phyloP scores from a whole-genome alignment of 2,329 filamentous ascomycete genomes.

The Epichloe gansuensis region DNA sequence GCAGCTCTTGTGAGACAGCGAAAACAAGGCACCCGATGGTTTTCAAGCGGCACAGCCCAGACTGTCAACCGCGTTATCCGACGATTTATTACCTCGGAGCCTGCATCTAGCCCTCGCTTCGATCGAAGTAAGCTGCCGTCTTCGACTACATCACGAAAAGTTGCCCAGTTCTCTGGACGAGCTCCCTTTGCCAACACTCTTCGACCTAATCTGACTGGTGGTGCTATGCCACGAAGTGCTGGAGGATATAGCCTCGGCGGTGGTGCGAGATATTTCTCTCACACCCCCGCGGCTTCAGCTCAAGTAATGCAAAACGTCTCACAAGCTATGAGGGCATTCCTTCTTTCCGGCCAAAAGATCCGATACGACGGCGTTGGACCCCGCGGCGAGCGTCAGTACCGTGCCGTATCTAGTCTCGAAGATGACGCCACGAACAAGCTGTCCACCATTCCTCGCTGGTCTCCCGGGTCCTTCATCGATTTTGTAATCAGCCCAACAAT shows the following conservation, averaged over 20 bases:
- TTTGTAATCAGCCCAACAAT: conserved; percentile 82
- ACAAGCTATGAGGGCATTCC: conserved; percentile 80
- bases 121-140: conserved; percentile 36
- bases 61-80: conserved; percentile 33
- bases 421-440: conserved; percentile 60
- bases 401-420: conserved; percentile 60
- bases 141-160: conserved; percentile 35
- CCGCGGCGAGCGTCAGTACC: conserved; percentile 67
- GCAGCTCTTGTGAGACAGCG: conserved; percentile 38
- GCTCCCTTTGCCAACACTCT: conserved; percentile 81
- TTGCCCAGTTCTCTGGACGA: conserved; percentile 53
- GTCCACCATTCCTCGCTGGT: conserved; percentile 38
- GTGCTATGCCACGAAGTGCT: conserved; percentile 68
- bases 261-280: conserved; percentile 78
- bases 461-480: conserved; percentile 72
- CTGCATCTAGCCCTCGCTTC: conserved; percentile 21
- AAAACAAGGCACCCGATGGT: conserved; percentile 31
- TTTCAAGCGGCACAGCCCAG: conserved; percentile 30
- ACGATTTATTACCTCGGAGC: conserved; percentile 36
- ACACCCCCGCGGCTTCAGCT: conserved; percentile 70
- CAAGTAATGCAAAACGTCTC: conserved; percentile 95
- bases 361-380: conserved; percentile 69
- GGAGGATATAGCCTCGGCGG: conserved; percentile 74
- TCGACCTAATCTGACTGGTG: conserved; percentile 83
- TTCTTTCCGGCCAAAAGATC: conserved; percentile 78